These are phyloP conservation scores for Bifiguratus adelaidae DNA, from an alignment of 192 early-diverging fungal genomes.

Conservation along the genomic window DNA sequence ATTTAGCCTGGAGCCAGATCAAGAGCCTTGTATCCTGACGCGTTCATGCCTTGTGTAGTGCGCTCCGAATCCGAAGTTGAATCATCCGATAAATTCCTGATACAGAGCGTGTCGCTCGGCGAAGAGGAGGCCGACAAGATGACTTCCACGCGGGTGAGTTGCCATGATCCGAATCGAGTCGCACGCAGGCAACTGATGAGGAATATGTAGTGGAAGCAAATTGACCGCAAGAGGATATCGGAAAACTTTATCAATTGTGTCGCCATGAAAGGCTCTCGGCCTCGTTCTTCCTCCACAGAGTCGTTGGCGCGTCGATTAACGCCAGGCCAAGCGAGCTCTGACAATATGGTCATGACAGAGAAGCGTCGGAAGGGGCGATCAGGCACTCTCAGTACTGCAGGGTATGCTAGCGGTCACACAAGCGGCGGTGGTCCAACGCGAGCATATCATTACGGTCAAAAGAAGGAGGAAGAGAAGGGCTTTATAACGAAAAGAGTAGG, in stretches of 20 bases:
- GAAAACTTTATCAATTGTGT: conserved; percentile 29
- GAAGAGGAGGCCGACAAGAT: conserved; percentile 17
- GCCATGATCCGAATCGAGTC: background rate
- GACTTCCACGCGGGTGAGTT: conserved; percentile 18
- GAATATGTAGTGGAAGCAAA: conserved; percentile 17
- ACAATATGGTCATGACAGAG: background rate
- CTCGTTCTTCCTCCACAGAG: conserved; percentile 8
- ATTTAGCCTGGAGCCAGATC: background rate
- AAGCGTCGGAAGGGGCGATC: background rate
- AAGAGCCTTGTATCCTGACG: background rate
- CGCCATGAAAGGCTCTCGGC: conserved; percentile 14
- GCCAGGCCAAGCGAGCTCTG: conserved; percentile 1
- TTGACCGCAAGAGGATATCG: conserved; percentile 22
- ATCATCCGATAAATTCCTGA: conserved; percentile 26
- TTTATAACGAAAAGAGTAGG: too few relatives aligned
- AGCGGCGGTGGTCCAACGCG: too few relatives aligned
- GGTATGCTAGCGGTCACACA: background rate
- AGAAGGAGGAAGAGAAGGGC: too few relatives aligned
- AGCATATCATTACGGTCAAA: too few relatives aligned
- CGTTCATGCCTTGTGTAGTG: conserved; percentile 13
- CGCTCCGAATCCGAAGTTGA: conserved; percentile 30
- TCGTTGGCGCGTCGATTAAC: background rate
- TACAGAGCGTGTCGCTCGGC: conserved; percentile 23
- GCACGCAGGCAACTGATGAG: background rate
- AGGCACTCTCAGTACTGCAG: background rate